These are phyloP conservation scores for Barnettozyma sucrosica DNA, from an alignment of 805 yeast genomes.

Conservation along the genomic window DNA sequence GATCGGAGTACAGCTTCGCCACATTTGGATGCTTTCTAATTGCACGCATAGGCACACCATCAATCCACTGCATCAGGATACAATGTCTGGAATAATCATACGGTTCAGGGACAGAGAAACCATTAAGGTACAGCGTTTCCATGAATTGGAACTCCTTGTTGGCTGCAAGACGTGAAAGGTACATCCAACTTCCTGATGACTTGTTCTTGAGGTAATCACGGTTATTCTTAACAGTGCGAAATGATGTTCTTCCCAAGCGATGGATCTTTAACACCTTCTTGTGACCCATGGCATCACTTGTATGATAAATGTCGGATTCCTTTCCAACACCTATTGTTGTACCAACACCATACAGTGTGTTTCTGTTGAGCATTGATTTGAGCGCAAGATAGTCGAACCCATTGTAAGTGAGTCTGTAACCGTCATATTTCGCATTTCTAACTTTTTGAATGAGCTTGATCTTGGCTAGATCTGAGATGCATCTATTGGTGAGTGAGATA, in stretches of 20 bases:
- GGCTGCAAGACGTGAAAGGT: constrained; percentile 83
- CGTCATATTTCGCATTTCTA: constrained; percentile 92
- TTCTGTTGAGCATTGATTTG: constrained; percentile 72
- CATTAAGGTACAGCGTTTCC: constrained; percentile 65
- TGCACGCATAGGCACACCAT: constrained; percentile 87
- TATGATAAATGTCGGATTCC: constrained; percentile 91
- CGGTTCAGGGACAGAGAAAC: constrained; percentile 84
- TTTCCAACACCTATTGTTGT: constrained; percentile 93
- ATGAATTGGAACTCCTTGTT: constrained; percentile 87
- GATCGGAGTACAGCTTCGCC: constrained; percentile 68
- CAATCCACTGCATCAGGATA: constrained; percentile 85
- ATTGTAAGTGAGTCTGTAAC: constrained; percentile 78
- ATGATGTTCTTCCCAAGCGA: constrained; percentile 90
- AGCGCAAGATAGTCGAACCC: constrained; percentile 93
- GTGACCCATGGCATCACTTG: constrained; percentile 59
- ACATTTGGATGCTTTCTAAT: constrained; percentile 65
- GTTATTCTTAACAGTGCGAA: constrained; percentile 86
- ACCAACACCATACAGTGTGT: constrained; percentile 73
- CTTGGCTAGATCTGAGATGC: constrained; percentile 84
- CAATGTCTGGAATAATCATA: constrained; percentile 87
- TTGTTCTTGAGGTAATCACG: constrained; percentile 78
- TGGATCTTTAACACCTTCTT: constrained; percentile 82
- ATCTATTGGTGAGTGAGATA: constrained; percentile 67
- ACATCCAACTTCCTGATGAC: constrained; percentile 88
- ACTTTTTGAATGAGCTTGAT: constrained; percentile 68